phyloP scores from a whole-genome alignment of 2,329 filamentous ascomycete species.

The Penicillium sp. region DNA sequence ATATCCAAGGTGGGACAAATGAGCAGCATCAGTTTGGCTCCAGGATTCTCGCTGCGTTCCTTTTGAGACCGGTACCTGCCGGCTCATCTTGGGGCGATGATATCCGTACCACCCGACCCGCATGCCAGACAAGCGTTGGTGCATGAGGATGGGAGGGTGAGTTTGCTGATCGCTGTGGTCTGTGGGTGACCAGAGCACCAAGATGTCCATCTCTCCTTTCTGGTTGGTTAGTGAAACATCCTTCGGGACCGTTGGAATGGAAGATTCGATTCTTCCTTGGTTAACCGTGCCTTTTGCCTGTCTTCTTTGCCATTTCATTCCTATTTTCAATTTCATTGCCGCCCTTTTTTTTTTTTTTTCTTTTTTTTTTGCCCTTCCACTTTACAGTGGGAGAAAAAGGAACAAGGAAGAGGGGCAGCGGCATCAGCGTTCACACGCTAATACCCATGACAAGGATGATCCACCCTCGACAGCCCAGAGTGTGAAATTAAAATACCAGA shows the following conservation, averaged over 20 bases:
- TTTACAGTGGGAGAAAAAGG: no score
- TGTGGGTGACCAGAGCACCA: slow-evolving; percentile 4
- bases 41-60: slow-evolving; percentile 3
- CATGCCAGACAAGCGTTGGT: slow-evolving; percentile 25
- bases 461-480: background rate
- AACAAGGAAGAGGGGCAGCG: no score
- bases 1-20: slow-evolving; percentile 24
- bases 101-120: slow-evolving; percentile 27
- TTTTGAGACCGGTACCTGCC: slow-evolving; percentile 14
- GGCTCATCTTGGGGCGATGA: slow-evolving; percentile 3
- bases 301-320: no score
- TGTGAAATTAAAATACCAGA: background rate
- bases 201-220: no score
- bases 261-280: slow-evolving; percentile 11
- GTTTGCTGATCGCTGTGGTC: slow-evolving; percentile 24
- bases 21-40: background rate
- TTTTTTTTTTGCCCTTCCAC: no score
- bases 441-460: background rate
- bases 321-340: no score
- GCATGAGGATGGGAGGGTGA: slow-evolving; percentile 17
- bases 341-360: no score
- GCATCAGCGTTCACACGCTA: no score
- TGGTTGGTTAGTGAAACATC: no score
- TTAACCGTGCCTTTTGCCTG: slow-evolving; percentile 4
- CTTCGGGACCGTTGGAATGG: slow-evolving; percentile 3